Evolutionary conservation across 306 rosid species (phyloP).

Genomic region (Dalbergia cochinchinensis): DNA sequence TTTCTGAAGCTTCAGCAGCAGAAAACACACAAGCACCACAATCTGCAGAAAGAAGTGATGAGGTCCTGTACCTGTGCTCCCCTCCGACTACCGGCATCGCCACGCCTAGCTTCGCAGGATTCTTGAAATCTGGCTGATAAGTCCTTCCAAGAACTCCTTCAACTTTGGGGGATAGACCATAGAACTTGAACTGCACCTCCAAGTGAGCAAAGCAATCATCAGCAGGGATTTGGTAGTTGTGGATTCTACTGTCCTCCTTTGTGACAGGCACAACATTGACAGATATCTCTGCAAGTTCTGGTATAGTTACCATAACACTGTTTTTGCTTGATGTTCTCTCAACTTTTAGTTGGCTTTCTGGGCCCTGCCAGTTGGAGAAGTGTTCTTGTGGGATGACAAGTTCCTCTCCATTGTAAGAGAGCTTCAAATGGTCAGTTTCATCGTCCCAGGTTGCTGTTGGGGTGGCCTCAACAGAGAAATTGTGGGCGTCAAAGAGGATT

Average conservation of each 20-base stretch:
- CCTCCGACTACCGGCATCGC: slow-evolving; percentile 92
- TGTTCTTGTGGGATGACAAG: slow-evolving; percentile 60
- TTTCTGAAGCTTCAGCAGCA: slow-evolving; percentile 32
- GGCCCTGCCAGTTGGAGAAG: slow-evolving; percentile 60
- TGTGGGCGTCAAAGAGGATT: slow-evolving; percentile 62
- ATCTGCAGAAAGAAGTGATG: slow-evolving; percentile 73
- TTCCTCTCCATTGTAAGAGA: slow-evolving; percentile 60
- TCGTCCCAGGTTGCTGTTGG: slow-evolving; percentile 61
- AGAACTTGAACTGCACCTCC: slow-evolving; percentile 87
- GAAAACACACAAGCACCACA: slow-evolving; percentile 68
- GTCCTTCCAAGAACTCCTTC: slow-evolving; percentile 94
- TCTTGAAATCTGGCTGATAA: slow-evolving; percentile 78
- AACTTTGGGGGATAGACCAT: slow-evolving; percentile 63
- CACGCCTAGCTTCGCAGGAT: slow-evolving; percentile 79
- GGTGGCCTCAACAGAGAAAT: slow-evolving; percentile 69
- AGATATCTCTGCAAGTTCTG: slow-evolving; percentile 67
- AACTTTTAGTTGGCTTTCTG: slow-evolving; percentile 51
- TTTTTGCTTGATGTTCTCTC: slow-evolving; percentile 76
- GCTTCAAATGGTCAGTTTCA: slow-evolving; percentile 61
- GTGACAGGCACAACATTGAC: slow-evolving; percentile 81
- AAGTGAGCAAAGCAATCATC: slow-evolving; percentile 82
- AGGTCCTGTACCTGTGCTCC: slow-evolving; percentile 73
- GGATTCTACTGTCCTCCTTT: slow-evolving; percentile 78
- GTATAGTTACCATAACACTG: slow-evolving; percentile 58
- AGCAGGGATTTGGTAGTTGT: slow-evolving; percentile 74